Conservation (phyloP, 2,329 filamentous ascomycete species). For the Xylariales sp. region DNA sequence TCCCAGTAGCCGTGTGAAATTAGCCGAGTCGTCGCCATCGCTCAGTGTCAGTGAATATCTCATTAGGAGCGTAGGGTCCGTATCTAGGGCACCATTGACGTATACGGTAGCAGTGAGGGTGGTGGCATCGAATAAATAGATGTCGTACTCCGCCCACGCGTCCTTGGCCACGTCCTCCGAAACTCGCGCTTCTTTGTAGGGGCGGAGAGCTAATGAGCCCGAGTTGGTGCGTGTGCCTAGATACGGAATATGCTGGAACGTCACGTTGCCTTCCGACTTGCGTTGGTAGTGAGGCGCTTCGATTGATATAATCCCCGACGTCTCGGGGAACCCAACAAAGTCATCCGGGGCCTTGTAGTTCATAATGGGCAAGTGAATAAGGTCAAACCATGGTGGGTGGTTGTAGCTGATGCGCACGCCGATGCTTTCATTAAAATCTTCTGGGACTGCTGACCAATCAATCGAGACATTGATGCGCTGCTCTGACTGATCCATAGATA, state of each 20-base stretch:
- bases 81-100: conserved; percentile 59
- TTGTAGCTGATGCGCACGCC: conserved; percentile 51
- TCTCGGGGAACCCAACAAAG: conserved; percentile 51
- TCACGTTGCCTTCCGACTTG: conserved; percentile 41
- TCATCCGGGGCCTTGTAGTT: conserved; percentile 34
- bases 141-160: conserved; percentile 47
- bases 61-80: conserved; percentile 61
- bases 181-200: conserved; percentile 42
- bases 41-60: conserved; percentile 63
- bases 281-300: conserved; percentile 47
- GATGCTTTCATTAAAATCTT: conserved; percentile 47
- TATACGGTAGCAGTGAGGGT: conserved; percentile 50
- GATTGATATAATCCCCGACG: conserved; percentile 51
- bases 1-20: conserved; percentile 51
- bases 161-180: conserved; percentile 32
- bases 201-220: conserved; percentile 43
- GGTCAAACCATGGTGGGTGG: conserved; percentile 52
- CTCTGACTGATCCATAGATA: conserved; percentile 56
- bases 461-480: conserved; percentile 58
- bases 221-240: conserved; percentile 47
- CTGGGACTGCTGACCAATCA: conserved; percentile 58
- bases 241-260: conserved; percentile 47
- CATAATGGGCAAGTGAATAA: conserved; percentile 46
- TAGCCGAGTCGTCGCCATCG: conserved; percentile 55
- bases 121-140: conserved; percentile 48